Base-by-base conservation (phyloP, 2,329 filamentous ascomycete genomes). In the Aureobasidium sp. region DNA sequence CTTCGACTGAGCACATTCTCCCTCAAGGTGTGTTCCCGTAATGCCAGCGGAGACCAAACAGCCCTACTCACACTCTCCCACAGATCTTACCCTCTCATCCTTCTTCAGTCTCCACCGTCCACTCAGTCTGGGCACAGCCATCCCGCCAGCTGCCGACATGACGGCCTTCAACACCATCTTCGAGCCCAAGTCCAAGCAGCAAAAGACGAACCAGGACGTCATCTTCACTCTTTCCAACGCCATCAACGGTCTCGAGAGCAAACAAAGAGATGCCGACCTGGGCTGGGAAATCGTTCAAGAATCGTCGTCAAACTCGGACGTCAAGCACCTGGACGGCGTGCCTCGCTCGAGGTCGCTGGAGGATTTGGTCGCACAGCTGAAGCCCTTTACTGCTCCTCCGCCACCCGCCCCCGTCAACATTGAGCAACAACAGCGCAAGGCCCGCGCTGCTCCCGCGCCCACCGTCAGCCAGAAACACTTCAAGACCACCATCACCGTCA, bases 81-180 rank as follows among this genome's bases (percentile, higher is more conserved):
- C 63, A 97, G 94, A 95, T 71, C 83, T 97, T 64, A 87, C 89
- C 66, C 81, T 96, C 49, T 94, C 93, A 8, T 88, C 88, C 64
- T 97, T 99, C 82, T 97, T 97, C 80, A 95, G 92, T 65, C 88
- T 96, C 67, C 91, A 99, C 77, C 87, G 94, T 65, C 94, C 94
- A 49, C 93, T 99, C 71, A 96, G 91, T 61, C 85, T 97, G 67
- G 91, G 87, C 55, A 87, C 87, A 69, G 87, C 88, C 67, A 87
- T 96, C 71, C 94, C 89, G 62, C 86, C 84, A 68, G 79, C 82
- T 22, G 83, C 91, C 49, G 86, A 84, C 58, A 81, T 88, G 65
- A 87, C 89, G 71, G 82, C 87, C 55, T 97, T 97, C 75, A 87
- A 90, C 65, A 82, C 88, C 70, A 92, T 99, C 71, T 97, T 97